A percentile compares a stretch with the other conserved stretches of the same genome.
Conservation (phyloP, 2,329 filamentous ascomycete genomes). For the Diplodia intermedia region DNA sequence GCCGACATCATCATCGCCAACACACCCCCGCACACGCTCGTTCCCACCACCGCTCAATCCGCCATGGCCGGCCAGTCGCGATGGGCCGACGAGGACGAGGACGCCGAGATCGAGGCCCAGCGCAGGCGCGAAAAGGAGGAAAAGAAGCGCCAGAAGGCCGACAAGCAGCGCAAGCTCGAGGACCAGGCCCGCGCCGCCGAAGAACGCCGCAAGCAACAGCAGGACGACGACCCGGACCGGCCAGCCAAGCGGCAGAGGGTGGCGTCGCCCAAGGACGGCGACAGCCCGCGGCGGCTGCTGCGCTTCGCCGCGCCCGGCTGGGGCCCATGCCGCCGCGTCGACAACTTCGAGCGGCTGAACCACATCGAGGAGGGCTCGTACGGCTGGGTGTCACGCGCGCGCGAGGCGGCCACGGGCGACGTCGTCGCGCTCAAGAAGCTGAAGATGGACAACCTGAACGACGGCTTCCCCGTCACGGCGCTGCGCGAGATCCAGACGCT, state of each 20-base stretch:
- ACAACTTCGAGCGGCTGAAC: constrained; percentile 90
- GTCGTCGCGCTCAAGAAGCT: constrained; percentile 93
- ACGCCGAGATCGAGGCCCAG: constrained; percentile 74
- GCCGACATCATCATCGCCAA: constrained; percentile 6
- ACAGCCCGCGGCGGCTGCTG: constrained; percentile 64
- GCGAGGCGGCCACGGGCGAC: constrained; percentile 73
- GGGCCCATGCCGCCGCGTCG: constrained; percentile 76
- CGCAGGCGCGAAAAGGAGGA: constrained; percentile 85
- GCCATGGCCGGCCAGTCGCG: constrained; percentile 68
- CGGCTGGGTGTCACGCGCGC: constrained; percentile 88
- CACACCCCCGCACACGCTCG: constrained; percentile 56
- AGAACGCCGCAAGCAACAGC: constrained; percentile 43
- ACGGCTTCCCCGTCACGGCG: constrained; percentile 91
- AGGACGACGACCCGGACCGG: constrained; percentile 39
- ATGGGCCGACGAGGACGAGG: constrained; percentile 87
- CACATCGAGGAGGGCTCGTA: constrained; percentile 98
- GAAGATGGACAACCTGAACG: constrained; percentile 80
- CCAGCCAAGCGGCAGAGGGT: constrained; percentile 69
- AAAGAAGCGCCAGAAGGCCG: constrained; percentile 82
- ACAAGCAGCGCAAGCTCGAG: constrained; percentile 76
- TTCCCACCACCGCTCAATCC: not conserved
- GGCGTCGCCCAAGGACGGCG: constrained; percentile 55
- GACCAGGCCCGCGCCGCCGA: constrained; percentile 47
- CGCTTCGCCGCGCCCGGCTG: constrained; percentile 74
- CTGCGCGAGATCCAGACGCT: constrained; percentile 93